Evolutionary conservation across 345 rosid species (phyloP), one percentile per base, ranked within the genome.

Genomic region (Syzygium aqueum): DNA sequence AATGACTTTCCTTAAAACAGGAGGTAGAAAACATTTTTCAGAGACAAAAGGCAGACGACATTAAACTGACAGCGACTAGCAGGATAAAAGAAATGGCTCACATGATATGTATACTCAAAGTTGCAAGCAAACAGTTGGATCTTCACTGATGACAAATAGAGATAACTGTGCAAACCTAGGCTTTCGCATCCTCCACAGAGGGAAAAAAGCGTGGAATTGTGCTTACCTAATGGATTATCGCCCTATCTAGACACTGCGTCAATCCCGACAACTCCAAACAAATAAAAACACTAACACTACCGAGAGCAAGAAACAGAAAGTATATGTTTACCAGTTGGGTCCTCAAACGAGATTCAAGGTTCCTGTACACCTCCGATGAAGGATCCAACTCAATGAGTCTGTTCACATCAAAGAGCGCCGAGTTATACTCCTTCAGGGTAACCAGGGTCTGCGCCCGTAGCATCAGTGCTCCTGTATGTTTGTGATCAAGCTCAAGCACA

Each of bases 401-500:
- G 84, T 92, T 95, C 87, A 97, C 99, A 92, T 97, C 98, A 87
- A 96, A 97, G 21, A 96, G 93, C 1, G 99, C 98, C 2, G 98
- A 95, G 87, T 93, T 89, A 89, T 97, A 97, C 73, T 97, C 97
- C 90, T 95, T 95, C 30, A 97, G 92, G 8, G 98, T 95, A 80
- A 97, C 98, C 51, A 97, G 87, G 8, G 98, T 97, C 92, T 96
- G 99, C 0, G 99, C 97, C 82, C 99, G 94, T 43, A 97, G 90
- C 98, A 96, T 96, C 92, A 97, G 84, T 0, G 99, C 99, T 65
- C 99, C 99, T 11, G 96, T 93, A 86, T 97, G 99, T 10, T 95
- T 88, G 87, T 92, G 93, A 89, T 96, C 98, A 77, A 97, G 98
- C 95, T 95, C 97, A 22, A 97, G 98, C 90, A 96, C 98, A 27